Conservation (phyloP, 148 eudicot genomes). For the Chenopodium suecicum region DNA sequence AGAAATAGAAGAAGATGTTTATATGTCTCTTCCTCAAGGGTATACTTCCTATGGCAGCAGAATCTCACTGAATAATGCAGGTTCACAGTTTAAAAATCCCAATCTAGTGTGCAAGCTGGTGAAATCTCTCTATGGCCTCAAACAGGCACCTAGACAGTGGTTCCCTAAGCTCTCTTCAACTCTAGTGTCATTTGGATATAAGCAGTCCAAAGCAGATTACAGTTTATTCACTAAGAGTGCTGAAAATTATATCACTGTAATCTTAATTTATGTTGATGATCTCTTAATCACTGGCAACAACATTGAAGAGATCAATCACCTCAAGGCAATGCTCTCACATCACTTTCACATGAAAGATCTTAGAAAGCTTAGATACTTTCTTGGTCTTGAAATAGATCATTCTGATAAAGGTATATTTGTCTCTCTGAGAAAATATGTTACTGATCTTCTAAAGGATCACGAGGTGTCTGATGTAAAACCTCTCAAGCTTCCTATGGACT, state of each 20-base stretch:
- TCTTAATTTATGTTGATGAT: neutral
- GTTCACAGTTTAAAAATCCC: too few species aligned
- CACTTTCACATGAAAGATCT: neutral
- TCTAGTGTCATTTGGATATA: neutral
- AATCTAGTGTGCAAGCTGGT: neutral
- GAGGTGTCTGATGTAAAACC: neutral
- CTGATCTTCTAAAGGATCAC: neutral
- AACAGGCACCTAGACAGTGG: neutral
- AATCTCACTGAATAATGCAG: neutral
- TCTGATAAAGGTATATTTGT: neutral
- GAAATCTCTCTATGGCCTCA: too few species aligned
- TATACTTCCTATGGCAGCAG: neutral
- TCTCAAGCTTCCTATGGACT: neutral
- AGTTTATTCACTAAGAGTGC: neutral
- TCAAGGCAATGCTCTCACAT: neutral
- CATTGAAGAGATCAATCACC: neutral
- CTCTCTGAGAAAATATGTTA: neutral
- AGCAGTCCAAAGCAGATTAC: neutral
- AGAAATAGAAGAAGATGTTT: neutral
- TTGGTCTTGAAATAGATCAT: neutral
- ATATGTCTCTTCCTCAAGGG: neutral
- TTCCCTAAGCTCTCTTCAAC: neutral
- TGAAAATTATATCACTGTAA: neutral
- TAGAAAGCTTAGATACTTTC: neutral
- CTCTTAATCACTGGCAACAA: neutral